Base-by-base conservation (phyloP, 306 rosid species). In the Quercus alba region DNA sequence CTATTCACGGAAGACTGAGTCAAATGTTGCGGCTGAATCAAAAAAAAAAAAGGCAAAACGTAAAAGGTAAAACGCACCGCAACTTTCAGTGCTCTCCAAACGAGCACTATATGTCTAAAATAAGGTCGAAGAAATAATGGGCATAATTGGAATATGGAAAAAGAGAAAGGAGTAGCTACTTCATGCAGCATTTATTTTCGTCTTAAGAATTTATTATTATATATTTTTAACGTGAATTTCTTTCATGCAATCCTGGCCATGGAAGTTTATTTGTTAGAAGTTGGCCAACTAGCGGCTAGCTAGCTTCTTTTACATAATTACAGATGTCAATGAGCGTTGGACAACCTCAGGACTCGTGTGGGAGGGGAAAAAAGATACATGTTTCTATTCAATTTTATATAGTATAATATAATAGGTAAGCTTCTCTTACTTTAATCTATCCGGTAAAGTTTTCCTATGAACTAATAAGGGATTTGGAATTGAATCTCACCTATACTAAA, bases 281-380 rank as follows among this genome's bases (percentile, higher is more conserved):
- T 82, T 77, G 82, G 86, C 63, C 75, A 77, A 66, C 88, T 31
- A 58, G 54, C 54, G 67, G 11, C 67, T 56, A 66, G 7, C 66
- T 56, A 59, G 21, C 61, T 63, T 19, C 38, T 14, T 17, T 52
- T 13, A 33, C n/a, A 56, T 58, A 44, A 68, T 11, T 66, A 26
- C 33, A 62, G 8, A 49, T 73, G 88, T 84, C 69, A 74, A 69
- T 46, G 80, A 82, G 83, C 80, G 85, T 83, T 88, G 84, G 79
- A 49, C 89, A 70, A 33, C 82, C 85, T 56, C 55, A 12, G 14
- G 33, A 67, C 51, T 67, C 44, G 15, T 14, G 18, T 10, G 33
- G 6, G 70, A 61, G 15, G 6, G 9, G 46, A 7, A 19, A 3
- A 3, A 38, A 26, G 28, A 26, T 1, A 21, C 19, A 23, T 59